Base-by-base conservation (phyloP, 2,329 filamentous ascomycete species). In the Pseudogymnoascus sp. region DNA sequence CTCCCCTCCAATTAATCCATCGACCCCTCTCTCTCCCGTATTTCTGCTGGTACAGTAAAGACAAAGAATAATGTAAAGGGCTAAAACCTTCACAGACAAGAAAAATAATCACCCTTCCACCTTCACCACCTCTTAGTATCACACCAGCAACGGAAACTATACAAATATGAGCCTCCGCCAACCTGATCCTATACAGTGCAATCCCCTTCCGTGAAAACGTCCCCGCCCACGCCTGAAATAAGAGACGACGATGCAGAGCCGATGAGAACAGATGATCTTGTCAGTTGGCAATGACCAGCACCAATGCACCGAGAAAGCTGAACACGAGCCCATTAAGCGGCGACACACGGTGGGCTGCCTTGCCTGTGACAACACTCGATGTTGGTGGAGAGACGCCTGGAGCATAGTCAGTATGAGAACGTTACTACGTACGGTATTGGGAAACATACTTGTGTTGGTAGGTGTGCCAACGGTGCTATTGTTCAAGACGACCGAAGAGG, bases 21-120 rank as follows among this genome's bases (percentile, higher is more conserved):
- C 45, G 12, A 35, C 34, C 18, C 23, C 26, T n/a, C 39, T 18
- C 23, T 8, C 45, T 2, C 23, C 45, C 23, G 15, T 52, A 52
- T 52, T 18, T 30, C 45, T 30, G 45, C 26, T 19, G 45, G 26
- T 52, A 30, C n/a, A 30, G 26, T 52, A 52, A 52, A 52, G 8
- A 52, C 45, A 52, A 52, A 30, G 45, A 52, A 52, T 52, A 30
- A 52, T 52, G 45, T 52, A 52, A 52, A 52, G 45, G 45, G 45
- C 45, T 52, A 30, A 52, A 30, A 52, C 45, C 45, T 52, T 18
- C 45, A 52, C 45, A 52, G 45, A 30, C 45, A 52, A 52, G 30
- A 52, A 30, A 52, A 30, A 52, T 26, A 52, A 52, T 52, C 15
- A 30, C 23, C 26, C n/a, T 52, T 30, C 26, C 45, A 52, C 45